A percentile compares a stretch with the other conserved stretches of the same genome.
Evolutionary conservation across 2,329 filamentous ascomycete species (phyloP).

Genomic region (Graphilbum fragrans): DNA sequence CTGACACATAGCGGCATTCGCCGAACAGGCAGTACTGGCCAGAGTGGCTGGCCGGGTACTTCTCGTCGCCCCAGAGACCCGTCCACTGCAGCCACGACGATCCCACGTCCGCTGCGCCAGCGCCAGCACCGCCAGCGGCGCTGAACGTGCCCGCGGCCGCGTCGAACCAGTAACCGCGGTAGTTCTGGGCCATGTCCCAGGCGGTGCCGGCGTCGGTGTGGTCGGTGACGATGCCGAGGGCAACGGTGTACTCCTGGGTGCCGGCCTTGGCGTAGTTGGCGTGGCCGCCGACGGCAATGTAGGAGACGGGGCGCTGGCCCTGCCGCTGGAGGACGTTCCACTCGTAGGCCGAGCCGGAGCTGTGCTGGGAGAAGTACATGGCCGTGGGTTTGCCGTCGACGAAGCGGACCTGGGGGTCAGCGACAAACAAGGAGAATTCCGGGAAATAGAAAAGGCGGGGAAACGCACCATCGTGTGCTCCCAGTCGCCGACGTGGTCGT

Average conservation of each 20-base stretch:
- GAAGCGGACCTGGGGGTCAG: slow-evolving; percentile 13
- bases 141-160: slow-evolving; percentile 4
- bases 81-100: slow-evolving; percentile 11
- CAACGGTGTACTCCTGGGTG: slow-evolving; percentile 11
- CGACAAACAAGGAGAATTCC: background rate
- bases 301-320: slow-evolving; percentile 11
- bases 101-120: background rate
- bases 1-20: slow-evolving; percentile 13
- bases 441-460: background rate
- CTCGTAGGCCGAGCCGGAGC: slow-evolving; percentile 13
- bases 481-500: slow-evolving; percentile 16
- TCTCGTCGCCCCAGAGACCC: slow-evolving; percentile 14
- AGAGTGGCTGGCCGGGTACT: slow-evolving; percentile 7
- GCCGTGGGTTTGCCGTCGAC: slow-evolving; percentile 9
- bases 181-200: slow-evolving; percentile 14
- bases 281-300: slow-evolving; percentile 12
- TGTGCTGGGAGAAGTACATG: slow-evolving; percentile 14
- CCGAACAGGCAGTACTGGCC: slow-evolving; percentile 13
- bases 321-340: slow-evolving; percentile 9
- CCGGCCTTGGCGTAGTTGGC: slow-evolving; percentile 14
- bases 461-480: slow-evolving; percentile 13
- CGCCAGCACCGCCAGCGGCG: slow-evolving; percentile 3
- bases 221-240: slow-evolving; percentile 10
- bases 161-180: slow-evolving; percentile 14
- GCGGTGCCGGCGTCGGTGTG: slow-evolving; percentile 11